Conservation (phyloP, 441 rosid genomes). For the Eugenia klotzschiana region DNA sequence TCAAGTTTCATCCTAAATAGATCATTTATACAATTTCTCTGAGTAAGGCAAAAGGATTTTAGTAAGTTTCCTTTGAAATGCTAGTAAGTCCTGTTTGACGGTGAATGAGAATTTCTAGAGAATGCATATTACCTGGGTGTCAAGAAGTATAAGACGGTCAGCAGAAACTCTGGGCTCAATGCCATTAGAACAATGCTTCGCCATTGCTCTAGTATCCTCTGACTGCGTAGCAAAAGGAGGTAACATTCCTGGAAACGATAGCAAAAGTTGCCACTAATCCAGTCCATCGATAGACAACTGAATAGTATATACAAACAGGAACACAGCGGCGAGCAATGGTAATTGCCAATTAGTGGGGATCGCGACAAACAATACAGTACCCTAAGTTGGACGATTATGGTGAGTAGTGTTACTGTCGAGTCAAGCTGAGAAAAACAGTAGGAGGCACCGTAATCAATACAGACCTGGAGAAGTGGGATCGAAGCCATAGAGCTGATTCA, state of each 20-base stretch:
- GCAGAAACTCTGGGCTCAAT: conserved; percentile 74
- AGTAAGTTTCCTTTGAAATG: background rate
- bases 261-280: background rate
- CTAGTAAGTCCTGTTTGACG: background rate
- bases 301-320: background rate
- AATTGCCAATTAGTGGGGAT: background rate
- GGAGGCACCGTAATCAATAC: background rate
- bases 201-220: conserved; percentile 51
- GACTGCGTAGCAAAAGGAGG: conserved; percentile 52
- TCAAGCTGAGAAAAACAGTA: background rate
- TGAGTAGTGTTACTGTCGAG: background rate
- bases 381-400: background rate
- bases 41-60: background rate
- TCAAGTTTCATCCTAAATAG: background rate
- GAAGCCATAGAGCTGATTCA: conserved; percentile 72
- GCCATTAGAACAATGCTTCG: conserved; percentile 60
- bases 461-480: conserved; percentile 8
- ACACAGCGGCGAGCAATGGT: background rate
- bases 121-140: conserved; percentile 35
- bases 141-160: conserved; percentile 68
- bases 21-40: background rate
- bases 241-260: conserved; percentile 42
- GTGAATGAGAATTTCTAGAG: background rate
- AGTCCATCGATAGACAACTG: background rate
- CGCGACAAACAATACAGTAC: background rate